Conservation (phyloP, 1,139 yeast genomes). For the Saccharomycopsis phalli region DNA sequence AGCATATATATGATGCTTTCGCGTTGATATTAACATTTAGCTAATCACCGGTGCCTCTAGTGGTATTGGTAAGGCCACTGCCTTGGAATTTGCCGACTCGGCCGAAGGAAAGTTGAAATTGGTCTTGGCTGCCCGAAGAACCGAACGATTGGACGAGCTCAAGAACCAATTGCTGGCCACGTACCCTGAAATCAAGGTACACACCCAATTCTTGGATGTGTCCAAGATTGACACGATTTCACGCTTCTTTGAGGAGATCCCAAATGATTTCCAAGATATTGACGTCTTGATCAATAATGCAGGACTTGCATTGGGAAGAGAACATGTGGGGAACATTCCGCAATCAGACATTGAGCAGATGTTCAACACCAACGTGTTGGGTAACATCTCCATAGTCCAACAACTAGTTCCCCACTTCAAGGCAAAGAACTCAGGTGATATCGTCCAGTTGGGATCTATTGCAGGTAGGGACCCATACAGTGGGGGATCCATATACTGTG, state of each 20-base stretch:
- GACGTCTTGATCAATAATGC: conserved; percentile 75
- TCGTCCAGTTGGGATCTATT: conserved; percentile 76
- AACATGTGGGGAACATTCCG: conserved; percentile 49
- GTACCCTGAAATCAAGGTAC: conserved; percentile 44
- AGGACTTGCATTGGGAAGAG: conserved; percentile 70
- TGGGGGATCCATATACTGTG: conserved; percentile 80
- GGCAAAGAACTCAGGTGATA: conserved; percentile 52
- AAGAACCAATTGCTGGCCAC: conserved; percentile 35
- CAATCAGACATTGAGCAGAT: conserved; percentile 50
- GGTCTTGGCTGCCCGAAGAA: conserved; percentile 62
- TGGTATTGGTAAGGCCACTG: conserved; percentile 70
- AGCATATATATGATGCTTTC: neutral
- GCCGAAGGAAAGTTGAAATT: conserved; percentile 59
- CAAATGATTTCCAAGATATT: conserved; percentile 46
- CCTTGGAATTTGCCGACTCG: conserved; percentile 60
- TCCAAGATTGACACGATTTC: conserved; percentile 41
- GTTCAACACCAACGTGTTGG: conserved; percentile 67
- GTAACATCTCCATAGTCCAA: conserved; percentile 64
- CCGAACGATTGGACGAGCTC: conserved; percentile 42
- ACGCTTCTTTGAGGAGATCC: conserved; percentile 41
- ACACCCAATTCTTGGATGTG: conserved; percentile 53
- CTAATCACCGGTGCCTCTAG: conserved; percentile 40
- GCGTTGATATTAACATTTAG: conserved; percentile 35
- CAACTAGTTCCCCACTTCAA: conserved; percentile 54
- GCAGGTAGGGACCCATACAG: conserved; percentile 88